Base-by-base conservation (phyloP, 371 early-diverging fungal genomes). In the Encephalitozoon hellem region DNA sequence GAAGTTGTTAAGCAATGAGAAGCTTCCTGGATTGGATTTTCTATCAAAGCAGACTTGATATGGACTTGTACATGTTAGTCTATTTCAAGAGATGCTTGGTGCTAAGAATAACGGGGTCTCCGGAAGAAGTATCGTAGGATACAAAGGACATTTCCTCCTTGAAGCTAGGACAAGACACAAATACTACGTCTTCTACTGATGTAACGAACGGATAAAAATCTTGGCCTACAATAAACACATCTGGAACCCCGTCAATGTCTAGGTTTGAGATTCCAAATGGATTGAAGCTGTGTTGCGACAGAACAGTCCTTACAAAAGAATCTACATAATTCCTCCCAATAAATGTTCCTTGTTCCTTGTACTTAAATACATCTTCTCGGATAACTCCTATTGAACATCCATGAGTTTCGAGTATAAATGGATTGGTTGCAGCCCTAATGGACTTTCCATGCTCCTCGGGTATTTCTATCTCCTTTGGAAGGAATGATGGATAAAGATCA, bases 1-100 rank as follows among this genome's bases (percentile, higher is more conserved):
- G 74, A 95, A 95, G 87, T 88, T 96, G 34, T 87, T 96, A 72
- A 95, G 95, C 87, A 95, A 92, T 77, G 88, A 88, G 82, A 76
- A 80, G 34, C 67, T 86, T 18, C 82, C 80, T 30, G 85, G 81
- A 42, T 32, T 86, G 30, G 76, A 77, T 8, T 83, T 76, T 28
- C 47, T 82, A 8, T 18, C 68, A 8, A 67, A 80, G 15, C 54
- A 52, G 30, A 11, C 51, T 9, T 45, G 47, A 45, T n/a, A 21
- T 49, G 9, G 30, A n/a, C 2, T 1, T 3, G 2, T 34, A 4
- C 34, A 9, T 12, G 6, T 15, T 8, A 34, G 6, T 9, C n/a
- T 59, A 30, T 34, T 0, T 1, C n/a, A 59, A 21, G 21, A 59
- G 30, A 59, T 59, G 15, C 28, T 34, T 59, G 15, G 34, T 28